Evolutionary conservation across 257 asterid species (phyloP), one percentile per base, ranked within the genome.

Genomic region (Buddleja alternifolia): DNA sequence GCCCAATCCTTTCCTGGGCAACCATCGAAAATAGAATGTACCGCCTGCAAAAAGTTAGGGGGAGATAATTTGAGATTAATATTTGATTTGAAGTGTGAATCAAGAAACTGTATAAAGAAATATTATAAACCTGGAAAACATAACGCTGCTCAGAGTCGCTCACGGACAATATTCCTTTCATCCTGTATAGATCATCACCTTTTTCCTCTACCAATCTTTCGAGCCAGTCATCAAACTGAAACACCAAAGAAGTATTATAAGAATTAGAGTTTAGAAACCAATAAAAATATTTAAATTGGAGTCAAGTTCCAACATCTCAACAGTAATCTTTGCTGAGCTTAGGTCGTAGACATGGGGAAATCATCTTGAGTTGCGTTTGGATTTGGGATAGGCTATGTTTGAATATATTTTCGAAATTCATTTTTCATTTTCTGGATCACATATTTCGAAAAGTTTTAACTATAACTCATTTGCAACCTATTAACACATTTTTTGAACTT

Each of bases 161-260:
- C 72, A 88, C 94, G 3, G 94, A 86, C 57, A 90, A 67, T 73
- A 93, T 87, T 57, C 99, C 99, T 78, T 93, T 93, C 92, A 93
- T 88, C 82, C 97, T 79, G 79, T 88, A 90, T 16, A 90, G 85
- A 73, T 93, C 96, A 15, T 93, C 97, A 3, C 95, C 99, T 69
- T 93, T 90, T 74, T 90, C 96, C 77, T 93, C 97, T 23, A 87
- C 70, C 79, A 93, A 62, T 69, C 95, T 88, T 59, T 93, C 99
- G 3, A 93, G 86, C 99, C 99, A 93, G 77, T 93, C 99, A 23
- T 88, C 97, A 73, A 93, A 86, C 97, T 93, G 82, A 66, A 69
- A 23, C 67, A 60, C 46, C 69, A 63, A 23, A 64, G 67, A 19
- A 54, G 37, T 3, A 46, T 71, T 74, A 46, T 56, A 57, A 55